Evolutionary conservation across 1,284 basidiomycete species (phyloP).

Genomic region (Cryptococcus sp.): DNA sequence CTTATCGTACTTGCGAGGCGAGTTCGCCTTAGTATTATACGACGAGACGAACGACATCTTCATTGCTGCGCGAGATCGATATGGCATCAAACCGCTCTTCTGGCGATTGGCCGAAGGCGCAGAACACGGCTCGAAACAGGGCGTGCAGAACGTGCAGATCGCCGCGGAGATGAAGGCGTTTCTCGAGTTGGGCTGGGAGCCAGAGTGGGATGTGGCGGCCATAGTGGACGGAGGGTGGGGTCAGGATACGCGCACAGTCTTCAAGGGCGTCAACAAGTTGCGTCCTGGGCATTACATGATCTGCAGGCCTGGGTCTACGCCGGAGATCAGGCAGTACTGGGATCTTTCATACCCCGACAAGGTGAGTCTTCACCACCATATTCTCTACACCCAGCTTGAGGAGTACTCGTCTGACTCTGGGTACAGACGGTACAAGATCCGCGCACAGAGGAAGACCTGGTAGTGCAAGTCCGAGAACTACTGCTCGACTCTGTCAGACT

Average conservation of each 20-base stretch:
- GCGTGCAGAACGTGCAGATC: conserved; percentile 42
- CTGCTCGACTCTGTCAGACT: conserved; percentile 52
- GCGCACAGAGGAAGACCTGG: conserved; percentile 49
- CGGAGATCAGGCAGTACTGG: too few species aligned
- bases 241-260: conserved; percentile 40
- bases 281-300: background rate
- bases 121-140: conserved; percentile 16
- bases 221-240: conserved; percentile 34
- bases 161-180: conserved; percentile 55
- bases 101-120: conserved; percentile 42
- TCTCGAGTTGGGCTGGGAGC: conserved; percentile 42
- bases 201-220: conserved; percentile 36
- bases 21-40: conserved; percentile 53
- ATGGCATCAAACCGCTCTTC: conserved; percentile 56
- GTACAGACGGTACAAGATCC: conserved; percentile 19
- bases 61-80: conserved; percentile 53
- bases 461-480: conserved; percentile 45
- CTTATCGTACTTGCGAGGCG: conserved; percentile 52
- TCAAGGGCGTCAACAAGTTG: conserved; percentile 50
- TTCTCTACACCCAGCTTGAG: too few species aligned
- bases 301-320: background rate
- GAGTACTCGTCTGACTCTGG: too few species aligned
- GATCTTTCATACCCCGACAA: too few species aligned
- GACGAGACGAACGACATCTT: conserved; percentile 46
- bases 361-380: too few species aligned